Evolutionary conservation across 441 rosid species (phyloP).

Genomic region (Brassica balearica): DNA sequence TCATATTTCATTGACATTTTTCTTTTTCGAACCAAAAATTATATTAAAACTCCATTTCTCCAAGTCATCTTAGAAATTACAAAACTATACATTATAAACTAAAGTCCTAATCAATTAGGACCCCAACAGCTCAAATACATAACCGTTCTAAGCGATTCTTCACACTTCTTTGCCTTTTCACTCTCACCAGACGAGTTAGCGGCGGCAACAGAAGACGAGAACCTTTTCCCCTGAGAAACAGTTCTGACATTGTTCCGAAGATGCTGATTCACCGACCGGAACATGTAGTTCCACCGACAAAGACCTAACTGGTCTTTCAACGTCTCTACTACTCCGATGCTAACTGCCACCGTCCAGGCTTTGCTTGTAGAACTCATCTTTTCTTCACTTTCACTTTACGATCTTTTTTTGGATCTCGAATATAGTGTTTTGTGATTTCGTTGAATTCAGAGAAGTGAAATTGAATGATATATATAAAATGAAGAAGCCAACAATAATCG

Average conservation of each 20-base stretch:
- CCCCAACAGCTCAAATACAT: slow-evolving; percentile 89
- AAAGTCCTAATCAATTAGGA: slow-evolving; percentile 45
- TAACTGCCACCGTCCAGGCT: slow-evolving; percentile 40
- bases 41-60: neutral
- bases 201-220: slow-evolving; percentile 43
- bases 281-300: slow-evolving; percentile 49
- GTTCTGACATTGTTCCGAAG: slow-evolving; percentile 44
- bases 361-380: slow-evolving; percentile 41
- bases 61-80: neutral
- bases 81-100: slow-evolving; percentile 7
- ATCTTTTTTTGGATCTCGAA: neutral
- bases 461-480: slow-evolving; percentile 16
- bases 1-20: neutral
- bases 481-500: slow-evolving; percentile 20
- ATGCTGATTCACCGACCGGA: slow-evolving; percentile 45
- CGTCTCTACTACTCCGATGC: slow-evolving; percentile 38
- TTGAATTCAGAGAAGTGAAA: slow-evolving; percentile 19
- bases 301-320: slow-evolving; percentile 44
- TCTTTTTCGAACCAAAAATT: neutral
- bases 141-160: slow-evolving; percentile 75
- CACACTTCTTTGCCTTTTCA: slow-evolving; percentile 54
- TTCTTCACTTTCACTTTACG: neutral
- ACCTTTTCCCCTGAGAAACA: slow-evolving; percentile 50
- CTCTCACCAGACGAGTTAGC: slow-evolving; percentile 44
- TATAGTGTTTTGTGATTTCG: neutral